A percentile compares a stretch with the other conserved stretches of the same genome.
phyloP scores from a whole-genome alignment of 2,329 filamentous ascomycete species.

The Apiospora koreana region DNA sequence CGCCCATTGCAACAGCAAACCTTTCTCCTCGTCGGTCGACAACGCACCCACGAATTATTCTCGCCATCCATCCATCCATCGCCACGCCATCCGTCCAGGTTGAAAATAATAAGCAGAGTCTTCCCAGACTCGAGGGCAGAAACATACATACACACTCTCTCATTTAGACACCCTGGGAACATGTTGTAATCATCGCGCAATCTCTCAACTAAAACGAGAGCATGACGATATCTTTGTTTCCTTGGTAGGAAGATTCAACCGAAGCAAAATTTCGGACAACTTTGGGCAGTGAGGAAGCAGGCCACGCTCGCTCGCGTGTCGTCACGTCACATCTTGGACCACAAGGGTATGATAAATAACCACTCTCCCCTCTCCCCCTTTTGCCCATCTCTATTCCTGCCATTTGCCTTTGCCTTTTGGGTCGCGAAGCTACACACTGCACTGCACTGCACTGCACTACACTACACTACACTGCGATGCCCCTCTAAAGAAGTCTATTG shows the following conservation, averaged over 20 bases:
- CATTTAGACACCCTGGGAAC: slow-evolving; percentile 10
- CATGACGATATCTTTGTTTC: slow-evolving; percentile 11
- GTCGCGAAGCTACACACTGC: not conserved
- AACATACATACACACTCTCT: slow-evolving; percentile 6
- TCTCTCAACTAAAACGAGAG: slow-evolving; percentile 17
- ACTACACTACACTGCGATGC: not conserved
- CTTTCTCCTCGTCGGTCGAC: not conserved
- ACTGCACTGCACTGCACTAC: not conserved
- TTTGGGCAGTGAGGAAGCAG: not conserved
- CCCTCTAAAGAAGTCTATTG: not conserved
- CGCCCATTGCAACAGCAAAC: not conserved
- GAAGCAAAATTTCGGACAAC: not conserved
- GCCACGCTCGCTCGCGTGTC: not conserved
- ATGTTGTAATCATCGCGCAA: slow-evolving; percentile 17
- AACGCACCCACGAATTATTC: too few species aligned
- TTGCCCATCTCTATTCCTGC: not conserved
- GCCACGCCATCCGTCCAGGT: not conserved
- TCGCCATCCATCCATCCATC: not conserved
- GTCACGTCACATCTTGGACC: not conserved
- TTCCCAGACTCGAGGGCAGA: not conserved
- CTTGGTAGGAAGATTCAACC: slow-evolving; percentile 10
- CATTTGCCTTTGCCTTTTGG: not conserved
- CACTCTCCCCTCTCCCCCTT: slow-evolving; percentile 6
- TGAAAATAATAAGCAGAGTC: not conserved
- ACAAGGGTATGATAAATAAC: slow-evolving; percentile 18